Evolutionary conservation across 768 basidiomycete species (phyloP).

Genomic region (Thelephora aurantiotincta): DNA sequence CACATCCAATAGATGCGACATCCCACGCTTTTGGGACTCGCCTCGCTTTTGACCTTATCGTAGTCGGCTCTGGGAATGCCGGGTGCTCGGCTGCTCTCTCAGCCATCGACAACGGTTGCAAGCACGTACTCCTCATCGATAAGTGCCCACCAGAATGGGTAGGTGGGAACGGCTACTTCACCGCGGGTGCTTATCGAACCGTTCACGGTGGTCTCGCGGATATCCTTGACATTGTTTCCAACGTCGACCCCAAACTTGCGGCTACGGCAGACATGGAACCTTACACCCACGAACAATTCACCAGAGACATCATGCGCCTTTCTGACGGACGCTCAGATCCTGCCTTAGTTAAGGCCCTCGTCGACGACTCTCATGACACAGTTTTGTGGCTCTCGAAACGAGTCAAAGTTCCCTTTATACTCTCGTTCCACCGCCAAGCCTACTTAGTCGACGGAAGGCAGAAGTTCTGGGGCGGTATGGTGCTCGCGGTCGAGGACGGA

Average conservation of each 20-base stretch:
- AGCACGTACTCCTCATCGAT: conserved; percentile 47
- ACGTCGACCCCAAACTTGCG: conserved; percentile 28
- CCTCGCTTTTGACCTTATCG: conserved; percentile 33
- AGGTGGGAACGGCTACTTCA: conserved; percentile 64
- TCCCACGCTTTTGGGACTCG: no score
- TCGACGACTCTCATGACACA: conserved; percentile 39
- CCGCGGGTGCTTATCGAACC: conserved; percentile 54
- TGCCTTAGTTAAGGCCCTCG: conserved; percentile 35
- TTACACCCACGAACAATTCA: conserved; percentile 41
- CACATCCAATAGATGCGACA: no score
- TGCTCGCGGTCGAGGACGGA: conserved; percentile 44
- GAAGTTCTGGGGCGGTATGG: conserved; percentile 62
- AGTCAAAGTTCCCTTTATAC: conserved; percentile 36
- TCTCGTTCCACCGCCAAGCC: conserved; percentile 54
- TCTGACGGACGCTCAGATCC: conserved; percentile 35
- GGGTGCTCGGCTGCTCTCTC: conserved; percentile 52
- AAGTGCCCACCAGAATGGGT: conserved; percentile 50
- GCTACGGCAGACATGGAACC: conserved; percentile 40
- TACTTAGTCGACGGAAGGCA: conserved; percentile 48
- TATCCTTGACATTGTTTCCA: conserved; percentile 38
- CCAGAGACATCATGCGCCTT: conserved; percentile 46
- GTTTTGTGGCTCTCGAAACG: conserved; percentile 40
- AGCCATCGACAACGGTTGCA: conserved; percentile 44
- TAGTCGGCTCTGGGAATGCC: conserved; percentile 55
- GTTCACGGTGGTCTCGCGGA: conserved; percentile 48